Evolutionary conservation across 768 basidiomycete genomes (phyloP), one percentile per base, ranked within the genome.

Genomic region (Termitomyces bulborhizus): DNA sequence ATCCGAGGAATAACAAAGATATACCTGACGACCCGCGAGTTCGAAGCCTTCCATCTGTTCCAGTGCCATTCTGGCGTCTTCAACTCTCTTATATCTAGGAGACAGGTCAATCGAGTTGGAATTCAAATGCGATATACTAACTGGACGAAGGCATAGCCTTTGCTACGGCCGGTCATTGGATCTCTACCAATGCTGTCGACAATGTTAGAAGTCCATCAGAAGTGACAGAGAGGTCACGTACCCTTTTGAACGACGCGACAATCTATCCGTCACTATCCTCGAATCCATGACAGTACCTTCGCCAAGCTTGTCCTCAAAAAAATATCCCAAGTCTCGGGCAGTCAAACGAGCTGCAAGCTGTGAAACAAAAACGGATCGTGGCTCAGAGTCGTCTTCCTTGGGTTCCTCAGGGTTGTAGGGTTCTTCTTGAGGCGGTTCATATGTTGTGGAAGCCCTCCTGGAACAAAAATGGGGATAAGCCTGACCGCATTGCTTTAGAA

Each of bases 21-120:
- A 60, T 66, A 94, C 93, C 57, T 88, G 90, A 55, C 97, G 85
- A 40, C 97, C 97, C 51, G 97, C 97, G 55, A 99, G 80, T 64
- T 97, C 93, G 66, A 99, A 99, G 29, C 93, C 93, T 76, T 98
- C 95, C 97, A 99, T 99, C 63, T 98, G 93, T 65, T 97, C 93
- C 43, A 99, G 71, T 26, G 97, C 97, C 86, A 95, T 95, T 68
- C 89, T 88, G 26, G 97, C 96, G 67, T 98, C 92, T 67, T 93
- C 90, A n/a, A 83, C 75, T 50, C 92, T 80, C 67, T 91, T 92
- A 69, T 93, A 95, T 69, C 91, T 94, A 55, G 29, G 29, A 13
- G 42, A 57, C 52, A 21, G 49, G 34, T 57, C 9, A 31, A 32
- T 21, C 15, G 47, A 9, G 24, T 49, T 12, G 27, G 34, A 18